phyloP scores from a whole-genome alignment of 2,329 filamentous ascomycete species.

The Gaeumannomyces tritici region DNA sequence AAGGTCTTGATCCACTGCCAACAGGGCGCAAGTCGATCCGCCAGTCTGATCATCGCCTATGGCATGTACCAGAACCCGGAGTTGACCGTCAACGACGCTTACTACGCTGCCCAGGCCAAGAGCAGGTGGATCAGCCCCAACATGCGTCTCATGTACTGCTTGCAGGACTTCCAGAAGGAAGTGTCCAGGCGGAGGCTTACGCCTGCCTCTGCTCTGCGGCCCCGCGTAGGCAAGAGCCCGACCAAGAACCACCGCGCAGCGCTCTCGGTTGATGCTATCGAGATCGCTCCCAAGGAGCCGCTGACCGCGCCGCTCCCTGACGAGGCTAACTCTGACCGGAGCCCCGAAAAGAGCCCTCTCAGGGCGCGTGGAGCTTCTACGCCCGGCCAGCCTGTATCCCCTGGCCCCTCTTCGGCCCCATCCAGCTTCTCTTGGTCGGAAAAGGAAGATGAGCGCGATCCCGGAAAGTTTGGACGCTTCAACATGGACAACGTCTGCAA shows the following conservation, averaged over 20 bases:
- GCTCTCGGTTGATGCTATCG: constrained; percentile 49
- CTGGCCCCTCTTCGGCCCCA: constrained; percentile 59
- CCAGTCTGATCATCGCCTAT: constrained; percentile 79
- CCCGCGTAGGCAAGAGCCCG: constrained; percentile 41
- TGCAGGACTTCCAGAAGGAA: constrained; percentile 71
- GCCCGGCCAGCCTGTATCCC: constrained; percentile 40
- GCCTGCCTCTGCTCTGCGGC: constrained; percentile 36
- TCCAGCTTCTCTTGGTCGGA: constrained; percentile 51
- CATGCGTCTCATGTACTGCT: constrained; percentile 84
- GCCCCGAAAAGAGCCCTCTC: constrained; percentile 29
- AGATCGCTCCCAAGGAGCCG: constrained; percentile 42
- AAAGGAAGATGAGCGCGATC: constrained; percentile 32
- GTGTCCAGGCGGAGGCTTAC: constrained; percentile 39
- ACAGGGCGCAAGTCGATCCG: constrained; percentile 76
- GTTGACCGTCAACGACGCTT: constrained; percentile 72
- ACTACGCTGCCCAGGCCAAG: constrained; percentile 69
- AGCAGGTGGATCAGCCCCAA: constrained; percentile 86
- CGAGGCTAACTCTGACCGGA: constrained; percentile 34
- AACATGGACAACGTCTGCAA: constrained; percentile 27
- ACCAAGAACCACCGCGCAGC: constrained; percentile 51
- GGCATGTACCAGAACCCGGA: constrained; percentile 71
- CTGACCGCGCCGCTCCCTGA: constrained; percentile 50
- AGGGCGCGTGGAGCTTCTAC: constrained; percentile 45
- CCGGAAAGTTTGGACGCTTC: constrained; percentile 29
- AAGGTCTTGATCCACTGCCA: constrained; percentile 77